Conservation (phyloP, 139 green algal genomes). For the Micractinium conductrix region DNA sequence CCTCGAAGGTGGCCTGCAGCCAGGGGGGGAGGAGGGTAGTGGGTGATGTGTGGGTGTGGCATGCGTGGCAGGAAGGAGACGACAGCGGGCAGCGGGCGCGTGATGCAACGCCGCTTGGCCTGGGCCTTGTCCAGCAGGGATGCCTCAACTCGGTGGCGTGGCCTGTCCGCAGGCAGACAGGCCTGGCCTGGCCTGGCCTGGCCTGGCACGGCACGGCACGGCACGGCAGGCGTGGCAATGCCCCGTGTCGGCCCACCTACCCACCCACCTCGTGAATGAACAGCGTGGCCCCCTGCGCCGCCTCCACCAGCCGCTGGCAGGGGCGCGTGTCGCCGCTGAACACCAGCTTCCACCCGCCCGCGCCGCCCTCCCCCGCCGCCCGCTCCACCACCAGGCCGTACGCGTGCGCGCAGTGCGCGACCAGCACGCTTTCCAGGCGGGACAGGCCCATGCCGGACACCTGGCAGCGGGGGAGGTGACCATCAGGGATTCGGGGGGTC, state of each 20-base stretch:
- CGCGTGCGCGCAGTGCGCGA: conserved; percentile 77
- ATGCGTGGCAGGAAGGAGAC: no score
- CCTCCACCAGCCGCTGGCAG: conserved; percentile 71
- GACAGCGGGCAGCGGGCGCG: no score
- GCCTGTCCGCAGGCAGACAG: no score
- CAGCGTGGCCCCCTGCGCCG: conserved; percentile 81
- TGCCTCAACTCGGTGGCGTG: no score
- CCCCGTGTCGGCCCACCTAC: neutral
- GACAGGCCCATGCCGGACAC: conserved; percentile 61
- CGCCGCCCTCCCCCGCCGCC: neutral
- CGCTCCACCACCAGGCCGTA: conserved; percentile 79
- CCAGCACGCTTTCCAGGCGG: conserved; percentile 65
- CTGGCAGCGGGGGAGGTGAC: no score
- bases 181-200: no score
- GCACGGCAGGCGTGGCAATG: no score
- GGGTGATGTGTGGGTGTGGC: neutral
- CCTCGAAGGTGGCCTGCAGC: conserved; percentile 92
- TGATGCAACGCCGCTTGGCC: no score
- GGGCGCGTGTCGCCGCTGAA: conserved; percentile 94
- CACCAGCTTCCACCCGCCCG: conserved; percentile 77
- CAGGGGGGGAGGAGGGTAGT: neutral
- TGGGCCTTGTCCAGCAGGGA: no score
- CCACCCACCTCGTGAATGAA: conserved; percentile 91
- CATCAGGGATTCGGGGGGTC: no score
- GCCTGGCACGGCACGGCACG: no score